phyloP scores from a whole-genome alignment of 805 yeast genomes.

The Starmerella sirachaensis region DNA sequence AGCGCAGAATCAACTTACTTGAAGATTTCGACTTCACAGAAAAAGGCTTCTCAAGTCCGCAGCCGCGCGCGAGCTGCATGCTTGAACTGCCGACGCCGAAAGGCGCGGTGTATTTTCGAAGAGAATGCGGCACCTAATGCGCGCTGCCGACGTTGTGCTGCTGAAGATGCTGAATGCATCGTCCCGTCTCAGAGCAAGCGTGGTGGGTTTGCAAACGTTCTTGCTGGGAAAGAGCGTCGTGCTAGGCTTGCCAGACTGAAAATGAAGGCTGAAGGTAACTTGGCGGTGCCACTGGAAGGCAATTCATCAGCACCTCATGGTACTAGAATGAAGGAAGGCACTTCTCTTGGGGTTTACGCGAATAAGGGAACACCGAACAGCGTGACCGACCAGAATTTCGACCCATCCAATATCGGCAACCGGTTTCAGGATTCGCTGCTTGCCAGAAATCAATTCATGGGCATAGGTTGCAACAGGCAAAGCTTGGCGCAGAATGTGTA shows the following conservation, averaged over 20 bases:
- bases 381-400: too few species aligned
- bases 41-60: neutral
- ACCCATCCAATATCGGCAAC: too few species aligned
- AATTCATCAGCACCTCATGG: neutral
- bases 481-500: too few species aligned
- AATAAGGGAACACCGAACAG: too few species aligned
- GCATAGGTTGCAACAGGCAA: too few species aligned
- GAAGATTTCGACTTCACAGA: too few species aligned
- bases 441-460: too few species aligned
- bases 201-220: constrained; percentile 37
- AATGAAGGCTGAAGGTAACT: neutral
- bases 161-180: constrained; percentile 74
- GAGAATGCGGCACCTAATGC: constrained; percentile 61
- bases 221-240: constrained; percentile 25
- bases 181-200: constrained; percentile 44
- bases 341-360: neutral
- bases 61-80: constrained; percentile 61
- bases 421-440: too few species aligned
- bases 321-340: too few species aligned
- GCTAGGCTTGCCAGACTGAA: neutral
- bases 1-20: too few species aligned
- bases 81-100: constrained; percentile 68
- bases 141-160: constrained; percentile 72
- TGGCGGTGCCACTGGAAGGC: too few species aligned
- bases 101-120: constrained; percentile 79